A percentile compares a stretch with the other conserved stretches of the same genome.
Conservation (phyloP, 2,329 filamentous ascomycete species). For the Emergomyces africanus region DNA sequence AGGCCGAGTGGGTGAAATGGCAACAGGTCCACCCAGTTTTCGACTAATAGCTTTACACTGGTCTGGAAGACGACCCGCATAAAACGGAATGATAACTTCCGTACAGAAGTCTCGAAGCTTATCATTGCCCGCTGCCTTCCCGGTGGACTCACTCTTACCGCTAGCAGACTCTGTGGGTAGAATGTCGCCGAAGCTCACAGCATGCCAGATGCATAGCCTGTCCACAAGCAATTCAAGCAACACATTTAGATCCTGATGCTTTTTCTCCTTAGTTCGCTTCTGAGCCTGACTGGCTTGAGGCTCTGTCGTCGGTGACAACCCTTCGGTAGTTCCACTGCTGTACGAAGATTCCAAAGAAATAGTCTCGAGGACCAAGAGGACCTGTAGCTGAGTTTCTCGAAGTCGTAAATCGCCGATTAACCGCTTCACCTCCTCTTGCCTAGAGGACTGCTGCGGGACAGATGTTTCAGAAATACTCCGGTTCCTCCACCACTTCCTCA, state of each 20-base stretch:
- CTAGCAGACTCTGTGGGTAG: constrained; percentile 17
- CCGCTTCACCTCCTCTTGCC: constrained; percentile 27
- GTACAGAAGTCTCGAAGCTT: constrained; percentile 38
- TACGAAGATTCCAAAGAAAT: constrained; percentile 28
- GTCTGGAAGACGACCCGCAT: constrained; percentile 34
- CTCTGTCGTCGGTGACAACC: constrained; percentile 11
- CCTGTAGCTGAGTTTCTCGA: constrained; percentile 37
- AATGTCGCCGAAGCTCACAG: constrained; percentile 27
- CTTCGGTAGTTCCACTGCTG: neutral
- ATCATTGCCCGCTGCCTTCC: constrained; percentile 26
- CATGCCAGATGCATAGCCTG: constrained; percentile 39
- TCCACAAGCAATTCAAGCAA: constrained; percentile 37
- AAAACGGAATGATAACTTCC: constrained; percentile 39
- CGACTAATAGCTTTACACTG: constrained; percentile 34
- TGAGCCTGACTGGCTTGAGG: constrained; percentile 10
- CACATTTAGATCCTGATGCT: constrained; percentile 29
- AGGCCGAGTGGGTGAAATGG: constrained; percentile 24
- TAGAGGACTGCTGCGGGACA: constrained; percentile 17
- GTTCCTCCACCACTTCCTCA: constrained; percentile 36
- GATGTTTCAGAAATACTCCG: constrained; percentile 17
- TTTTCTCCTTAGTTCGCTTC: constrained; percentile 14
- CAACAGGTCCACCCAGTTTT: constrained; percentile 34
- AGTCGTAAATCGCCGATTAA: constrained; percentile 32
- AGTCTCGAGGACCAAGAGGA: constrained; percentile 37
- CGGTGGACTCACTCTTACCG: constrained; percentile 17